Conservation (phyloP, 192 early-diverging fungal species). For the Ramicandelaber brevisporus region DNA sequence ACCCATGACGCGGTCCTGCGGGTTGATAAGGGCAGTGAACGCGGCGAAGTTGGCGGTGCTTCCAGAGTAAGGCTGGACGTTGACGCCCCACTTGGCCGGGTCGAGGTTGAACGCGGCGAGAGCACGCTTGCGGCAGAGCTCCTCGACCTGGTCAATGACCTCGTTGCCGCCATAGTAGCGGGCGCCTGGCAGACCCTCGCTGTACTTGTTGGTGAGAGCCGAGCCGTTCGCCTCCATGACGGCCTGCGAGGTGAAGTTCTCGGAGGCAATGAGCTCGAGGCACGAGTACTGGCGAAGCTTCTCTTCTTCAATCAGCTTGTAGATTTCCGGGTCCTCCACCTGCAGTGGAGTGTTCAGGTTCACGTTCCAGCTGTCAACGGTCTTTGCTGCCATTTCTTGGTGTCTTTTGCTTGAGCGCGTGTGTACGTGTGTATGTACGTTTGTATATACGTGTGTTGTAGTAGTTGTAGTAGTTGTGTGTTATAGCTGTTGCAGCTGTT, state of each 20-base stretch:
- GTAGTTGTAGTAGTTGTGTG: no score
- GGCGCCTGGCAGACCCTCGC: constrained; percentile 94
- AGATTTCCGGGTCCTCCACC: constrained; percentile 83
- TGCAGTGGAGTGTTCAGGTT: constrained; percentile 72
- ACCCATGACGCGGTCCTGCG: constrained; percentile 98
- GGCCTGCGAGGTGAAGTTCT: constrained; percentile 99
- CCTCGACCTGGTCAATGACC: constrained; percentile 86
- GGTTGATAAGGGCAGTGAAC: constrained; percentile 80
- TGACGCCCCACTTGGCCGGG: constrained; percentile 88
- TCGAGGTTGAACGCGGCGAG: constrained; percentile 78
- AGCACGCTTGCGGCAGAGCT: constrained; percentile 86
- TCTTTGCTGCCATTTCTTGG: no score
- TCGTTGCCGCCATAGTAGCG: constrained; percentile 99
- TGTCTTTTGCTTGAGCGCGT: no score
- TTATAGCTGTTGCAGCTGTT: no score
- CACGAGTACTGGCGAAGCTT: constrained; percentile 97
- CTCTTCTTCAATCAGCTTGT: constrained; percentile 82
- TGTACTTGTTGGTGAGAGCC: constrained; percentile 99
- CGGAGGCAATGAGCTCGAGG: constrained; percentile 95
- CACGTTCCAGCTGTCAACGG: constrained; percentile 30
- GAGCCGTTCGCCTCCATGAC: constrained; percentile 99
- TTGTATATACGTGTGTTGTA: no score
- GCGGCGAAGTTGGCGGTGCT: constrained; percentile 97
- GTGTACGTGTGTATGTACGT: no score
- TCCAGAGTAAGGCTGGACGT: constrained; percentile 99